Evolutionary conservation across 306 rosid species (phyloP), one percentile per base, ranked within the genome.

Genomic region (Pyrus bretschneideri): DNA sequence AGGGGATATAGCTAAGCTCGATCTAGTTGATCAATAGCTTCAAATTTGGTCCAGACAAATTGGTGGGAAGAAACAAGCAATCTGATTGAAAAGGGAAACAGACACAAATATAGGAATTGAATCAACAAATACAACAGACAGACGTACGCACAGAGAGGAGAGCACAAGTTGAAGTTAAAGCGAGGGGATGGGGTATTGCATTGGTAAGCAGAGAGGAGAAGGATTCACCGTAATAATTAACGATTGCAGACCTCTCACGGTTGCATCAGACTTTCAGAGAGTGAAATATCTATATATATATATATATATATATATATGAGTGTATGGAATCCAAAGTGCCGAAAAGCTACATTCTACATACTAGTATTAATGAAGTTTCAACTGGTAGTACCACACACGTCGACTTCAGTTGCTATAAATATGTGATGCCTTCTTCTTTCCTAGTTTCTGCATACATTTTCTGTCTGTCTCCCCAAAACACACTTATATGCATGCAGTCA

Each of bases 341-440:
- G 17, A 49, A 49, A 49, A 49, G 55, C 21, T 15, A 49, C 55
- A 15, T 49, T 4, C 55, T 49, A 5, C 19, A 49, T 49, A 5
- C 55, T 17, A 49, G 55, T 49, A 18, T 49, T 49, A 49, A 49
- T 49, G 55, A 49, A 49, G 55, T 49, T 18, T 49, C 55, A 15
- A 49, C 55, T 49, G 55, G 55, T 49, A 14, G 21, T 49, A 49
- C 55, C 55, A 15, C 55, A 49, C 55, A 65, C 30, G 77, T 74
- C 77, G 40, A 45, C 77, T 74, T 61, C 44, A 74, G 77, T 74
- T 74, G 45, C 77, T 44, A 62, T 74, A 74, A 74, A 25, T 74
- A 61, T 74, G 69, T 7, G 77, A 60, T 29, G 60, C 69, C 77
- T 74, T 74, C 69, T 61, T 66, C 35, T 60, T 73, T 60, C 42